Evolutionary conservation across 495 filamentous ascomycete species (phyloP).

Genomic region (Hypoxylon lenormandii): DNA sequence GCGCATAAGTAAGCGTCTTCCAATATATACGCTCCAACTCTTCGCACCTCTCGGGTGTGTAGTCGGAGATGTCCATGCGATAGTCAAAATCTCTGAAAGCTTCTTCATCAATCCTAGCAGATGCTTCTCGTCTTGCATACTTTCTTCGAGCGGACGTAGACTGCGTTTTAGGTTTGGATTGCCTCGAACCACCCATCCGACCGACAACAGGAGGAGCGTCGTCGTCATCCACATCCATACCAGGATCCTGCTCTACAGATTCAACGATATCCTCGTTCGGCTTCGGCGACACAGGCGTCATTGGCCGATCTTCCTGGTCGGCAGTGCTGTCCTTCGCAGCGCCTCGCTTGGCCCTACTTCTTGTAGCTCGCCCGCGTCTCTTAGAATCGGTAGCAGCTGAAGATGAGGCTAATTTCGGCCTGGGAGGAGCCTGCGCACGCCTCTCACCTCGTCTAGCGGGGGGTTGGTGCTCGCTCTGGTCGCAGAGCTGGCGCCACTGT

Average conservation of each 20-base stretch:
- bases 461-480: slow-evolving; percentile 93
- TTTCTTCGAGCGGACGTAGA: slow-evolving; percentile 76
- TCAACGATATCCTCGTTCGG: slow-evolving; percentile 58
- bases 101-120: slow-evolving; percentile 81
- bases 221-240: slow-evolving; percentile 62
- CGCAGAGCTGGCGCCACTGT: slow-evolving; percentile 90
- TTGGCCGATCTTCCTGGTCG: slow-evolving; percentile 61
- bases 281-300: slow-evolving; percentile 67
- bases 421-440: slow-evolving; percentile 72
- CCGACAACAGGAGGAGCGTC: slow-evolving; percentile 56
- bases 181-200: slow-evolving; percentile 57
- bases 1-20: slow-evolving; percentile 94
- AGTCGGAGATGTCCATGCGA: slow-evolving; percentile 83
- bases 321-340: slow-evolving; percentile 49
- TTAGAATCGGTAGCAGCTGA: slow-evolving; percentile 40
- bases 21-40: slow-evolving; percentile 95
- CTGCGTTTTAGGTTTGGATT: slow-evolving; percentile 63
- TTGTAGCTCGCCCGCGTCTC: slow-evolving; percentile 57
- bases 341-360: slow-evolving; percentile 44
- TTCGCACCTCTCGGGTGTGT: slow-evolving; percentile 87
- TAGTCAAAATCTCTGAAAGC: slow-evolving; percentile 92
- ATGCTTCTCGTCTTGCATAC: slow-evolving; percentile 79
- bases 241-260: slow-evolving; percentile 61
- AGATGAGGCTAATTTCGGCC: slow-evolving; percentile 49
- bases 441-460: slow-evolving; percentile 93